phyloP scores from a whole-genome alignment of 371 early-diverging fungal genomes.

The Cokeromyces recurvatus region DNA sequence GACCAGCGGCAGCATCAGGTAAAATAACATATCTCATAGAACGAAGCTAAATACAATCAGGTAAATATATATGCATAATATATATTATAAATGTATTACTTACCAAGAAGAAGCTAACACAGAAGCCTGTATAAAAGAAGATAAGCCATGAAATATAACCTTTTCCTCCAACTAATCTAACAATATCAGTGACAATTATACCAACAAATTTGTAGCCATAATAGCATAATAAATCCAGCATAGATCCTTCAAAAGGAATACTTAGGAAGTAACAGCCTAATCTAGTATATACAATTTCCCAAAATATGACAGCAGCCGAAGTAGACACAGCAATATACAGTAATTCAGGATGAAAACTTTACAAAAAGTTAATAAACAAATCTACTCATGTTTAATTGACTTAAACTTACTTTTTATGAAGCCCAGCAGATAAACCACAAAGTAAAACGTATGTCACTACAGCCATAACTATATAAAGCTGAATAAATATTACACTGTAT shows the following conservation, averaged over 20 bases:
- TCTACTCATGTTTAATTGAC: too few relatives aligned
- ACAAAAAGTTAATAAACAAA: not conserved
- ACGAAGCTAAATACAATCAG: slow-evolving; percentile 57
- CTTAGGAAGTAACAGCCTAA: slow-evolving; percentile 87
- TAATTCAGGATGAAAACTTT: slow-evolving; percentile 87
- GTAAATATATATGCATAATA: not conserved
- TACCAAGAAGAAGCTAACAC: slow-evolving; percentile 70
- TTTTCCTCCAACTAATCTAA: slow-evolving; percentile 43
- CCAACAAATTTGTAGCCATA: slow-evolving; percentile 97
- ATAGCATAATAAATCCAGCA: slow-evolving; percentile 86
- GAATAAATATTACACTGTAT: not conserved
- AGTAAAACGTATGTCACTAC: slow-evolving; percentile 92
- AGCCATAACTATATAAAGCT: slow-evolving; percentile 68
- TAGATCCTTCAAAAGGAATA: slow-evolving; percentile 79
- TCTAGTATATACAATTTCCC: slow-evolving; percentile 81
- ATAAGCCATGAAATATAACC: slow-evolving; percentile 56
- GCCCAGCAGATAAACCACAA: slow-evolving; percentile 68
- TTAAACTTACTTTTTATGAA: slow-evolving; percentile 54
- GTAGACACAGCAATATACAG: slow-evolving; percentile 88
- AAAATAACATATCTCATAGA: slow-evolving; percentile 86
- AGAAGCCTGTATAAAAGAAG: slow-evolving; percentile 74
- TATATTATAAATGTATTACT: not conserved
- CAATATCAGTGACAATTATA: slow-evolving; percentile 56
- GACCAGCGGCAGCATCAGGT: slow-evolving; percentile 72
- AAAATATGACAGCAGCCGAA: slow-evolving; percentile 75